Evolutionary conservation across 768 basidiomycete genomes (phyloP).

Genomic region (Leccinum subgranulosum): DNA sequence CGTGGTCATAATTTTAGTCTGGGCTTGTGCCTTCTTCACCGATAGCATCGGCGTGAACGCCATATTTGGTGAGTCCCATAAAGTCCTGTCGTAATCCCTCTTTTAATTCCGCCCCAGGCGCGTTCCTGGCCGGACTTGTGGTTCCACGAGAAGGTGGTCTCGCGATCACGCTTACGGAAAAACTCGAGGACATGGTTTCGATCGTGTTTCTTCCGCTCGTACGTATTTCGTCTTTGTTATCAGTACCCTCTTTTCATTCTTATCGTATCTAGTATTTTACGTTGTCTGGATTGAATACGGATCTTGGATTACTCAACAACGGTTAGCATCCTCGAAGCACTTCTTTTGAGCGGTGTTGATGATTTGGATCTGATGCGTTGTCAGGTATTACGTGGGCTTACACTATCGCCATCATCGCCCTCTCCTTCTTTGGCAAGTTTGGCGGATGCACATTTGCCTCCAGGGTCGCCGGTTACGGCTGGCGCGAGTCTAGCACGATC

Average conservation of each 20-base stretch:
- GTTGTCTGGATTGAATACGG: slow-evolving; percentile 83
- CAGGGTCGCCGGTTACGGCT: slow-evolving; percentile 61
- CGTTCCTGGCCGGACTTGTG: slow-evolving; percentile 76
- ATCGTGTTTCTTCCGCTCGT: slow-evolving; percentile 89
- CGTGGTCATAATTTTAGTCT: slow-evolving; percentile 70
- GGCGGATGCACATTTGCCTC: slow-evolving; percentile 78
- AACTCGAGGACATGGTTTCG: slow-evolving; percentile 92
- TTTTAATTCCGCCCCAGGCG: slow-evolving; percentile 41
- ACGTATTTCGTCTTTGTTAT: slow-evolving; percentile 1
- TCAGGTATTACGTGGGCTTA: slow-evolving; percentile 84
- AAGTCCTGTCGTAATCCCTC: background rate
- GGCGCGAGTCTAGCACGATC: slow-evolving; percentile 79
- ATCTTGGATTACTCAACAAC: slow-evolving; percentile 79
- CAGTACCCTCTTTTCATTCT: background rate
- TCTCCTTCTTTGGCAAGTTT: slow-evolving; percentile 89
- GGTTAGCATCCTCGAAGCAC: slow-evolving; percentile 38
- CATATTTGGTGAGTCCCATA: slow-evolving; percentile 63
- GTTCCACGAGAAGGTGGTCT: slow-evolving; percentile 89
- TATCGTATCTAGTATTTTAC: slow-evolving; percentile 75
- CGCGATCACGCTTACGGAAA: slow-evolving; percentile 84
- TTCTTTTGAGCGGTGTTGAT: background rate
- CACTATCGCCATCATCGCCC: slow-evolving; percentile 70
- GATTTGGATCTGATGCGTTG: background rate
- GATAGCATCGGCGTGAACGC: slow-evolving; percentile 91
- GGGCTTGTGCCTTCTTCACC: slow-evolving; percentile 89